Percentiles rank a stretch among this genome's conserved stretches.
Evolutionary conservation across 176 grass and related monocot genomes (phyloP).

Genomic region (Typha latifolia): DNA sequence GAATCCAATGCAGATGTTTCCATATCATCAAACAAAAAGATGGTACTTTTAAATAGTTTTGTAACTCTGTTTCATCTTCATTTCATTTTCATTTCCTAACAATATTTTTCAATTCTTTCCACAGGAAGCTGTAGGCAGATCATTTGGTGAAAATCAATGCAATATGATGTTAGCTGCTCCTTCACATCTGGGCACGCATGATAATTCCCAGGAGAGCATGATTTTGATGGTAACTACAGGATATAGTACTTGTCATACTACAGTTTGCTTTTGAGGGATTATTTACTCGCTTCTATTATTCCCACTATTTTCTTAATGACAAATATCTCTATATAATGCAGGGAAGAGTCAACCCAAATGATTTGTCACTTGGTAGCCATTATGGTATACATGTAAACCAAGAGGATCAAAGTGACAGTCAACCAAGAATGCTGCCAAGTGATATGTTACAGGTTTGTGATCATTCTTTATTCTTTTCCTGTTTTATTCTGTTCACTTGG

Average conservation of each 20-base stretch:
- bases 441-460: conserved; percentile 67
- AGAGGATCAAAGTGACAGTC: conserved; percentile 51
- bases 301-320: conserved; percentile 6
- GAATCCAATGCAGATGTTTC: conserved; percentile 36
- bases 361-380: conserved; percentile 64
- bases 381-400: conserved; percentile 75
- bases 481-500: no score
- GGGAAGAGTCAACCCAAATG: conserved; percentile 83
- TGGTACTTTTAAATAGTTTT: no score
- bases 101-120: conserved; percentile 5
- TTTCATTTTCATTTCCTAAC: background rate
- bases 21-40: background rate
- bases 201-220: conserved; percentile 43
- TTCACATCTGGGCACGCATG: conserved; percentile 48
- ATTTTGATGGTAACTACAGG: conserved; percentile 47
- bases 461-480: background rate
- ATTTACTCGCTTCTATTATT: conserved; percentile 15
- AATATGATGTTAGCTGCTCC: conserved; percentile 41
- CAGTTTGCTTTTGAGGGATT: background rate
- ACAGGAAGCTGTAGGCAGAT: conserved; percentile 69
- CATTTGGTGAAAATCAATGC: conserved; percentile 38
- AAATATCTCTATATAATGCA: conserved; percentile 18
- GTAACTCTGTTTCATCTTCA: no score
- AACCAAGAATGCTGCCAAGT: conserved; percentile 52
- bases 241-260: background rate